Conservation (phyloP, 2,329 filamentous ascomycete genomes). For the Diaporthe vexans region DNA sequence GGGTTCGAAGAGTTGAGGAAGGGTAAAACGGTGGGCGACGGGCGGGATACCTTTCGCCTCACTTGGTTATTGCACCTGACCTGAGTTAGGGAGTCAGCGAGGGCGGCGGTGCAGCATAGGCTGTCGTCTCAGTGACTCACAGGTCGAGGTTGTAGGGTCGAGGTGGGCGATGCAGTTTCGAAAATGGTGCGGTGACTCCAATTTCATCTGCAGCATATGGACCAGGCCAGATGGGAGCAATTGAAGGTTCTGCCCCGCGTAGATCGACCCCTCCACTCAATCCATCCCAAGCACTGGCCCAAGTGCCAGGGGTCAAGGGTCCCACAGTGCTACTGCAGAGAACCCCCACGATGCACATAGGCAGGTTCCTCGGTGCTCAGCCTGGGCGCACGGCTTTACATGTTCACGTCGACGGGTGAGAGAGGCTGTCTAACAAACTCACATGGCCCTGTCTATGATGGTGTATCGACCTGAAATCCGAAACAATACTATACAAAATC, state of each 20-base stretch:
- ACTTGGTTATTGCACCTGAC: slow-evolving; percentile 2
- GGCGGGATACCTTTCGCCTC: background rate
- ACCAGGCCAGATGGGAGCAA: slow-evolving; percentile 29
- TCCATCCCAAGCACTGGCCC: background rate
- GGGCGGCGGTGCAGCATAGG: slow-evolving; percentile 4
- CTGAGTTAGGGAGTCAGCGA: background rate
- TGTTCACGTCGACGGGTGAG: background rate
- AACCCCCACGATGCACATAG: background rate
- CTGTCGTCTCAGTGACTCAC: slow-evolving; percentile 34
- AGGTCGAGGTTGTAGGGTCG: background rate
- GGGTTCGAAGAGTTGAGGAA: slow-evolving; percentile 1
- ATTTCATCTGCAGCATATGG: slow-evolving; percentile 25
- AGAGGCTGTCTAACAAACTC: background rate
- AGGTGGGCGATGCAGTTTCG: slow-evolving; percentile 24
- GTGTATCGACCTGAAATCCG: background rate
- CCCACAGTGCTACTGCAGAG: background rate
- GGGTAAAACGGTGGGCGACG: background rate
- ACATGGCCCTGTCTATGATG: background rate
- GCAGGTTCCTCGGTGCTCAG: background rate
- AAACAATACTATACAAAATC: background rate
- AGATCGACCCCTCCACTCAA: slow-evolving; percentile 36
- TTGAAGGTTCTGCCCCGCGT: slow-evolving; percentile 39
- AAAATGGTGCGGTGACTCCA: slow-evolving; percentile 40
- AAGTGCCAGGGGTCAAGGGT: slow-evolving; percentile 27
- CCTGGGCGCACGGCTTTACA: background rate